Percentiles rank a stretch among this genome's conserved stretches.
Evolutionary conservation across 257 asterid genomes (phyloP).

Genomic region (Lycium ferocissimum): DNA sequence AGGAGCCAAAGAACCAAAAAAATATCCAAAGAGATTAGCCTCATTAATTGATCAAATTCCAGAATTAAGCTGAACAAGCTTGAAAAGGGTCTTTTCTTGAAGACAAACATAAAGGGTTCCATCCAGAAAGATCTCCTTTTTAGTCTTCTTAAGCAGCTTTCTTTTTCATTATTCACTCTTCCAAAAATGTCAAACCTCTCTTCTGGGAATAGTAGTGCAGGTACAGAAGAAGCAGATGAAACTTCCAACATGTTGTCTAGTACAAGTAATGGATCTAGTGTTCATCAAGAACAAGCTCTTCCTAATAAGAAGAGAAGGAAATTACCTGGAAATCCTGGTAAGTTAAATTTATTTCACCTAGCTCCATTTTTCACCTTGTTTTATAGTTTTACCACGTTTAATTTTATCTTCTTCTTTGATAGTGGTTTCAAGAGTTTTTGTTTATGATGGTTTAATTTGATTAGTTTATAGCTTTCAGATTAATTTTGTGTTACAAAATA

Average conservation of each 20-base stretch:
- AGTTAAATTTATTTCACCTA: background rate
- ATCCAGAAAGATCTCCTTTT: background rate
- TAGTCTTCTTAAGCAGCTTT: background rate
- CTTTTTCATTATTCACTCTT: background rate
- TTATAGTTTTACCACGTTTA: background rate
- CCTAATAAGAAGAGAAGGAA: slow-evolving; percentile 31
- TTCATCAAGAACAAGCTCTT: slow-evolving; percentile 2
- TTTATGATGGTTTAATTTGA: background rate
- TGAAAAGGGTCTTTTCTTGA: background rate
- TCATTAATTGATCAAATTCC: background rate
- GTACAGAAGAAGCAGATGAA: slow-evolving; percentile 27
- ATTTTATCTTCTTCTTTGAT: background rate
- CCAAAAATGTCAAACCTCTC: slow-evolving; percentile 4
- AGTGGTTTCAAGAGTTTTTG: too few relatives aligned
- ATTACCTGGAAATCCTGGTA: slow-evolving; percentile 40
- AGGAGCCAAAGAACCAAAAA: slow-evolving; percentile 14
- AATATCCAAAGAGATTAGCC: background rate
- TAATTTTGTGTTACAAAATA: background rate
- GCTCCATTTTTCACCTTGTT: background rate
- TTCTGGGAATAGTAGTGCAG: slow-evolving; percentile 24
- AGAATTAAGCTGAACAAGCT: background rate
- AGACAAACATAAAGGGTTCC: slow-evolving; percentile 8
- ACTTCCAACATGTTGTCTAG: slow-evolving; percentile 8
- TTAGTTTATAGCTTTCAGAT: too few relatives aligned
- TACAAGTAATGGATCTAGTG: slow-evolving; percentile 27